phyloP scores from a whole-genome alignment of 139 green algal species.

The Marvania coccoides region DNA sequence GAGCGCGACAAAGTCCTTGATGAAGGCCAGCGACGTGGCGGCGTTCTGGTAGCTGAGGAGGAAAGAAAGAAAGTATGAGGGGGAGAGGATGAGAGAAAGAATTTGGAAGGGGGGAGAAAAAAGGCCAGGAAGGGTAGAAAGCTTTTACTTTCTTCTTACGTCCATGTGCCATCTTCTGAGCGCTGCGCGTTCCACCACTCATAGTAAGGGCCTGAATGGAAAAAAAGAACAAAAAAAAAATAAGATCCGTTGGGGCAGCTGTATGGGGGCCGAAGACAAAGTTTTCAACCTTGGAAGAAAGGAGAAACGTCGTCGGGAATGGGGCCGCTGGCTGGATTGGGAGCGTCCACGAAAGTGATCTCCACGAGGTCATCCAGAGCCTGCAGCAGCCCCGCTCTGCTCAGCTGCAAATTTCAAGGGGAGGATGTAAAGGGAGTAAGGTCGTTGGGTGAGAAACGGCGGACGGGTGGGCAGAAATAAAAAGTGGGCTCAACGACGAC shows the following conservation, averaged over 20 bases:
- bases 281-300: constrained; percentile 33
- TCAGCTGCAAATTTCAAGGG: neutral
- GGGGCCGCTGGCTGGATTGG: constrained; percentile 35
- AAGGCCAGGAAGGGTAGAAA: neutral
- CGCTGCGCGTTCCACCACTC: constrained; percentile 43
- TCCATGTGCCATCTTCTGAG: constrained; percentile 2
- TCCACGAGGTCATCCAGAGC: constrained; percentile 35
- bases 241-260: too few relatives aligned
- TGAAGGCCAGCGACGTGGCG: constrained; percentile 17
- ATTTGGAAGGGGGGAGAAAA: neutral
- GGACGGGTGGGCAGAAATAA: neutral
- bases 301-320: constrained; percentile 40
- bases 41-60: constrained; percentile 40
- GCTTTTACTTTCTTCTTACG: too few relatives aligned
- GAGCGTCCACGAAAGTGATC: constrained; percentile 39
- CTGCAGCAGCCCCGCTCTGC: constrained; percentile 25
- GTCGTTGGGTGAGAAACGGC: neutral
- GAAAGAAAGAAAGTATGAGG: constrained; percentile 10
- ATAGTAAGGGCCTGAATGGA: constrained; percentile 30
- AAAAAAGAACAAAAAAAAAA: too few relatives aligned
- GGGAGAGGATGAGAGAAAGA: neutral
- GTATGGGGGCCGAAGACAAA: too few relatives aligned
- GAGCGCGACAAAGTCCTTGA: constrained; percentile 9
- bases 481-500: neutral
- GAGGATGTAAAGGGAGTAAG: neutral